Base-by-base conservation (phyloP, 1,284 basidiomycete genomes). In the Tremellales sp. region DNA sequence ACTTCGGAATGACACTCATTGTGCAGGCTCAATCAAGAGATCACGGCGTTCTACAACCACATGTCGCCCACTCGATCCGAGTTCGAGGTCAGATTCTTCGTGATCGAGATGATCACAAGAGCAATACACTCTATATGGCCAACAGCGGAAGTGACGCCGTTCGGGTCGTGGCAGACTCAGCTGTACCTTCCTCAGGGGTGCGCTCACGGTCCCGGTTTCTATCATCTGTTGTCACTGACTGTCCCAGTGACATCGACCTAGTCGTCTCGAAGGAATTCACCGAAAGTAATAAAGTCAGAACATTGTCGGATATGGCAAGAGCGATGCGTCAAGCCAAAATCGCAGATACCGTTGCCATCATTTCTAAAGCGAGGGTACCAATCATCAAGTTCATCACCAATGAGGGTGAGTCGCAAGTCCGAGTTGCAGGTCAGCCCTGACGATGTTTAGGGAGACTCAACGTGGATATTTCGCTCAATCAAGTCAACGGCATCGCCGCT, bases 151-250 rank as follows among this genome's bases (percentile, higher is more conserved):
- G 85, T 97, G 4, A 75, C 82, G 48, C 86, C 92, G 0, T 99
- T 98, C 70, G 94, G 94, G 15, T 91, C 87, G 62, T 96, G 87
- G 68, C 86, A 88, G 65, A 99, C 94, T 10, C 89, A 91, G 65
- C 77, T 98, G 23, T 99, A 99, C 72, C 80, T 98, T 12, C 94
- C 94, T 1, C 79, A 82, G 54, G 94, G 92, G 91, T 93, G 68
- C 64, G 85, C 76, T 1, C n/a, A 19, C 26, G 3, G 27, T 39
- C 15, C n/a, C 13, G 7, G 3, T 6, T 5, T 6, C 15, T 26
- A 4, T 24, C n/a, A 3, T 31, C 22, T 21, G 17, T n/a, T 13
- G 12, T 5, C n/a, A 31, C 45, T 24, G 25, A 29, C 21, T n/a
- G 19, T 12, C n/a, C n/a, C 24, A 78, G 79, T 24, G 80, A 82